Percentiles rank a stretch among this genome's conserved stretches.
Evolutionary conservation across 208 protist genomes (phyloP).

Genomic region (Tritrichomonas musculus): DNA sequence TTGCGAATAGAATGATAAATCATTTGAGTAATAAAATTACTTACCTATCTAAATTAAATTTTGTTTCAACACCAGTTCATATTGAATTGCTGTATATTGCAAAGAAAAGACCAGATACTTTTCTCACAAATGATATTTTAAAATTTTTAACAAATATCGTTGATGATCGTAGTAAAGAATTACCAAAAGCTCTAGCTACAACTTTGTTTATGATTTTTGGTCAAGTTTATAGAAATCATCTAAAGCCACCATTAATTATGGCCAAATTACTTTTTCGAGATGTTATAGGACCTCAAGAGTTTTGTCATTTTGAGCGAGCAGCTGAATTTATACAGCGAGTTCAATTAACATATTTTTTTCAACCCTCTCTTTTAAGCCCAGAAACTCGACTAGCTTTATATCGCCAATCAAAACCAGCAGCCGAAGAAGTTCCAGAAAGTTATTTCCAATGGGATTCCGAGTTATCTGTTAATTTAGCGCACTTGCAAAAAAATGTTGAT

Average conservation of each 20-base stretch:
- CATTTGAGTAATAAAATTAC: too few relatives aligned
- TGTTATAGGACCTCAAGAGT: background rate
- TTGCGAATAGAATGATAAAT: too few relatives aligned
- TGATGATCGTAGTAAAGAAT: too few relatives aligned
- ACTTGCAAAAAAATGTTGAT: too few relatives aligned
- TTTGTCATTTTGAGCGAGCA: background rate
- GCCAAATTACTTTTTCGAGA: background rate
- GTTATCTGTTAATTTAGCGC: too few relatives aligned
- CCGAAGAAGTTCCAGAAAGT: background rate
- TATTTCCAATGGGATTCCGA: too few relatives aligned
- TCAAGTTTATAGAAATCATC: background rate
- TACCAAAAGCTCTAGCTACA: background rate
- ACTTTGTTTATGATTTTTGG: background rate
- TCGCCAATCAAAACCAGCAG: background rate
- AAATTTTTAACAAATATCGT: too few relatives aligned
- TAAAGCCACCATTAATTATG: background rate
- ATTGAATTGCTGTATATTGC: too few relatives aligned
- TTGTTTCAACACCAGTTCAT: too few relatives aligned
- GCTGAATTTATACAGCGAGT: background rate
- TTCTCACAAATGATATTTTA: too few relatives aligned
- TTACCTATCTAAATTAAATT: too few relatives aligned
- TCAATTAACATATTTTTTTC: background rate
- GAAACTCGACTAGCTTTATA: background rate
- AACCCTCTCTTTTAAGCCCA: background rate
- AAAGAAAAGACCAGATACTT: too few relatives aligned